phyloP scores from a whole-genome alignment of 2,329 filamentous ascomycete genomes.

The Fusarium sp. region DNA sequence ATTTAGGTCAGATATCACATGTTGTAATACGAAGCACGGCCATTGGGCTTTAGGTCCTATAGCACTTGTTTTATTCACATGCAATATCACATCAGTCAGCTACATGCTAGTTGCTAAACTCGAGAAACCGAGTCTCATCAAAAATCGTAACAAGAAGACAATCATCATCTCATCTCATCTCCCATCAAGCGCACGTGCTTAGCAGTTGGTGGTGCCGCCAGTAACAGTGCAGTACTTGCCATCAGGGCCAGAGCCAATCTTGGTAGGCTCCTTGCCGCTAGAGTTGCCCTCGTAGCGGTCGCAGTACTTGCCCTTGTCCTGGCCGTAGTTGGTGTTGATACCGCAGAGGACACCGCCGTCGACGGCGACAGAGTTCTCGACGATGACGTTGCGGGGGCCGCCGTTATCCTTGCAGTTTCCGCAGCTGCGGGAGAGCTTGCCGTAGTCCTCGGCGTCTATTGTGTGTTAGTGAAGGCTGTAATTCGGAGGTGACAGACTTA shows the following conservation, averaged over 20 bases:
- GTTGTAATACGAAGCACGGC: background rate
- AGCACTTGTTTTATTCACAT: background rate
- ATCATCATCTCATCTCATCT: background rate
- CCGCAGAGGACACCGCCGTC: slow-evolving; percentile 39
- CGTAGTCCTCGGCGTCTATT: slow-evolving; percentile 43
- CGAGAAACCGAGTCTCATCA: background rate
- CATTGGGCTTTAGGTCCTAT: background rate
- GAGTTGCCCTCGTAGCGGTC: slow-evolving; percentile 37
- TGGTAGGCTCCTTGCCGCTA: slow-evolving; percentile 35
- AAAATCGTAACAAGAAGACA: background rate
- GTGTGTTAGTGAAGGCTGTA: background rate
- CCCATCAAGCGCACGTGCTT: slow-evolving; percentile 1
- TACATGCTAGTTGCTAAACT: background rate
- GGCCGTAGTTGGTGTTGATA: slow-evolving; percentile 44
- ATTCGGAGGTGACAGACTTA: background rate
- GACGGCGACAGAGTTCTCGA: slow-evolving; percentile 35
- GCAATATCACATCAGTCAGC: background rate
- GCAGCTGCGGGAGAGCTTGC: slow-evolving; percentile 63
- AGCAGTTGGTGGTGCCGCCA: slow-evolving; percentile 26
- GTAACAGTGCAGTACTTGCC: slow-evolving; percentile 32
- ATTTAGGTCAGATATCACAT: background rate
- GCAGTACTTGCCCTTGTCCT: slow-evolving; percentile 38
- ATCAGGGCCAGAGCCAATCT: slow-evolving; percentile 40
- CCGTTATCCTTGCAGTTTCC: slow-evolving; percentile 50
- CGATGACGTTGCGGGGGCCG: slow-evolving; percentile 35